Evolutionary conservation across 352 stramenopile genomes (phyloP).

Genomic region (Pythium sp.): DNA sequence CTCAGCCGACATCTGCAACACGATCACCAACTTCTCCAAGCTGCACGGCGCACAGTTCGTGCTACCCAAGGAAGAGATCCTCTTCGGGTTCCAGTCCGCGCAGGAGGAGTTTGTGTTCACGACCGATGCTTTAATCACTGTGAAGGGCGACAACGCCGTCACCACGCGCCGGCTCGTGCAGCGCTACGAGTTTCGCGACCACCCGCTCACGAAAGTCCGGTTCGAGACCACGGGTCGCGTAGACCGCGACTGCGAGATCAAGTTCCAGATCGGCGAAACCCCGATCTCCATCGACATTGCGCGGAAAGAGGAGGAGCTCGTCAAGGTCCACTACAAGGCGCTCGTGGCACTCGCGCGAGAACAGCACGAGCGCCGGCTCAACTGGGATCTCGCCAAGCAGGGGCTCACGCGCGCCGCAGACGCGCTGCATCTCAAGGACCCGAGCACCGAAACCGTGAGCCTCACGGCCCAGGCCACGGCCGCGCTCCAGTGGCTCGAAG

Average conservation of each 20-base stretch:
- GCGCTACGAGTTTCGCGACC: slow-evolving; percentile 40
- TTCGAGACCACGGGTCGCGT: slow-evolving; percentile 57
- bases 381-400: slow-evolving; percentile 33
- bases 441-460: slow-evolving; percentile 15
- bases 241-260: slow-evolving; percentile 66
- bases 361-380: slow-evolving; percentile 31
- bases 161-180: slow-evolving; percentile 52
- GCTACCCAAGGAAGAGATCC: slow-evolving; percentile 48
- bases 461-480: slow-evolving; percentile 25
- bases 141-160: slow-evolving; percentile 35
- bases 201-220: slow-evolving; percentile 26
- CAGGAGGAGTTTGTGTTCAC: slow-evolving; percentile 70
- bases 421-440: slow-evolving; percentile 30
- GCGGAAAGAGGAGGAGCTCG: slow-evolving; percentile 39
- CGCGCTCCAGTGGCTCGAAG: slow-evolving; percentile 30
- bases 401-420: slow-evolving; percentile 30
- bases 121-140: slow-evolving; percentile 50
- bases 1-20: slow-evolving; percentile 49
- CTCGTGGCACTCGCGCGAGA: slow-evolving; percentile 39
- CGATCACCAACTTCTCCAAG: slow-evolving; percentile 43
- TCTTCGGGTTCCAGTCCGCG: slow-evolving; percentile 46
- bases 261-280: slow-evolving; percentile 43
- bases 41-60: slow-evolving; percentile 40
- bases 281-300: slow-evolving; percentile 53
- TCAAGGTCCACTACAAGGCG: slow-evolving; percentile 52